Conservation (phyloP, 805 yeast species). For the Kuraishia hungarica region DNA sequence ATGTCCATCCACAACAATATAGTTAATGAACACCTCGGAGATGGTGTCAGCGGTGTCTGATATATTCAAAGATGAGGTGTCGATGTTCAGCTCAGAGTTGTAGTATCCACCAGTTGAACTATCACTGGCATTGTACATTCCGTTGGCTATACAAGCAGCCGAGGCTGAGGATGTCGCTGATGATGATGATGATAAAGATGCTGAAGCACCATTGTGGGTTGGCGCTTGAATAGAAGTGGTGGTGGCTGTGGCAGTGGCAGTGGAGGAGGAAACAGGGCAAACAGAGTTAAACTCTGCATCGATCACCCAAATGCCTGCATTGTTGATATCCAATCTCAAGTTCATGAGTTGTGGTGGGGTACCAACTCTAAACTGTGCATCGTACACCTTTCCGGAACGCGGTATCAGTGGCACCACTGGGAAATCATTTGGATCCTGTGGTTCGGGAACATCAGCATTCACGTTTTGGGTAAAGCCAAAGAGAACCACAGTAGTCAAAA, state of each 20-base stretch:
- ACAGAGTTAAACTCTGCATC: conserved; percentile 12
- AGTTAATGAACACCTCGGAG: conserved; percentile 11
- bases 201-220: not conserved
- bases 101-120: conserved; percentile 12
- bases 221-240: not conserved
- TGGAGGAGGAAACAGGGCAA: conserved; percentile 10
- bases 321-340: conserved; percentile 21
- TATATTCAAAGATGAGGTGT: not conserved
- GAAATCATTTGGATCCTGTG: conserved; percentile 5
- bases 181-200: not conserved
- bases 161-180: not conserved
- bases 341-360: conserved; percentile 13
- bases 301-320: conserved; percentile 21
- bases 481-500: not conserved
- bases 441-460: not conserved
- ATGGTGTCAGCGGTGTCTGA: conserved; percentile 9
- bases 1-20: conserved; percentile 15
- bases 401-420: conserved; percentile 10
- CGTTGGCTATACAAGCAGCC: conserved; percentile 15
- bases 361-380: conserved; percentile 17
- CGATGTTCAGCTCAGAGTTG: conserved; percentile 3
- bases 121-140: conserved; percentile 14
- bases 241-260: not conserved
- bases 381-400: conserved; percentile 11
- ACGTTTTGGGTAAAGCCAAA: not conserved